These are phyloP conservation scores for Rhizoclosmatium globosum DNA, from an alignment of 192 early-diverging fungal species.

Conservation along the genomic window DNA sequence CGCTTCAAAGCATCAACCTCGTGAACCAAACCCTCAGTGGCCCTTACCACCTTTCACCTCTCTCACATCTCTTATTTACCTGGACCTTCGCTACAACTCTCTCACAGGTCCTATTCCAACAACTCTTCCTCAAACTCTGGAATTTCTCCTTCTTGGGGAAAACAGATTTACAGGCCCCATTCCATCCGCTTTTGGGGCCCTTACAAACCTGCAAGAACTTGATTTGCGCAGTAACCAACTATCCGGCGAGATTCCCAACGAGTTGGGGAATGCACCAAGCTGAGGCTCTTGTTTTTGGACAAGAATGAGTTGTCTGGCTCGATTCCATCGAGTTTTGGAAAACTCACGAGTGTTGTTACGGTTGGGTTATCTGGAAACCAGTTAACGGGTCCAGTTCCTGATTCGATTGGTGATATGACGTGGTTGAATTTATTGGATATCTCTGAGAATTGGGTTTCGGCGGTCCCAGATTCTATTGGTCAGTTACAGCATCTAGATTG, in stretches of 20 bases:
- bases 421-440: neutral
- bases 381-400: neutral
- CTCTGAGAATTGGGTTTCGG: neutral
- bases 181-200: neutral
- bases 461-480: neutral
- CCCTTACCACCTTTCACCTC: neutral
- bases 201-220: neutral
- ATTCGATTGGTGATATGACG: neutral
- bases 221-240: constrained; percentile 1
- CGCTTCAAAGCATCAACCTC: neutral
- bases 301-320: neutral
- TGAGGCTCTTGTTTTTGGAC: neutral
- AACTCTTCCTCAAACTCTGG: neutral
- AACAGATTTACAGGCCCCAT: neutral
- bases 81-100: constrained; percentile 2
- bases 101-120: neutral
- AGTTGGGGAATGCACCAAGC: neutral
- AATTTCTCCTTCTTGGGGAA: neutral
- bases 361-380: neutral
- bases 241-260: neutral
- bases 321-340: neutral
- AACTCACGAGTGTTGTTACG: neutral
- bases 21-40: neutral
- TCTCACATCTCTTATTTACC: neutral
- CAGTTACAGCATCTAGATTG: neutral